Base-by-base conservation (phyloP, 208 protist genomes). In the Leishmania amazonensis region DNA sequence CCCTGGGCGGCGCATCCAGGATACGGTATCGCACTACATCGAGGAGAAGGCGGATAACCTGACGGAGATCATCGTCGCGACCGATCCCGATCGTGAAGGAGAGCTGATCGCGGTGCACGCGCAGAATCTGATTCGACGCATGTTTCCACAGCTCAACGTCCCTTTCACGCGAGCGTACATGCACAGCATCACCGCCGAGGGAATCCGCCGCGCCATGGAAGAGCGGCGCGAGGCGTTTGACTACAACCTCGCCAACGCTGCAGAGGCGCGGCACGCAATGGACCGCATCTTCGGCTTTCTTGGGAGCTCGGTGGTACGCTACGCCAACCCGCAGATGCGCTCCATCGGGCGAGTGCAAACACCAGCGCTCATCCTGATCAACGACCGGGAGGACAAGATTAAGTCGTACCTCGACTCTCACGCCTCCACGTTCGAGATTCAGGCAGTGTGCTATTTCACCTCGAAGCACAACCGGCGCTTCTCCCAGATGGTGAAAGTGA, bases 331-430 rank as follows among this genome's bases (percentile, higher is more conserved):
- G 57, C 88, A 96, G 76, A 95, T 97, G 93, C 92, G 94, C 42
- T 97, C 95, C 31, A 96, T 98, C 78, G 95, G 95, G 38, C 94
- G 95, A 75, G 95, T 98, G 68, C 95, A 98, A 84, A 98, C 95
- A 11, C 95, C 95, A 11, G 93, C 95, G 11, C 89, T 98, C 60
- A 96, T 97, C 65, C 89, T 97, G n/a, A 91, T 97, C 79, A 78
- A 90, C 62, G 90, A 96, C 64, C 88, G 94, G 60, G 92, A 97
- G 85, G 82, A 91, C 60, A 88, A 87, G 62, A 96, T 97, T 71
- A 74, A 79, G 7, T 38, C 87, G 64, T 96, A 93, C 74, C 71
- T 96, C 57, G 88, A 91, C 47, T 87, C 86, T 15, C 90, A 95
- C 83, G 86, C 90, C 76, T 49, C 88, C 28, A 85, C 75, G 0